Base-by-base conservation (phyloP, 306 rosid species). In the Trichosanthes truncata region DNA sequence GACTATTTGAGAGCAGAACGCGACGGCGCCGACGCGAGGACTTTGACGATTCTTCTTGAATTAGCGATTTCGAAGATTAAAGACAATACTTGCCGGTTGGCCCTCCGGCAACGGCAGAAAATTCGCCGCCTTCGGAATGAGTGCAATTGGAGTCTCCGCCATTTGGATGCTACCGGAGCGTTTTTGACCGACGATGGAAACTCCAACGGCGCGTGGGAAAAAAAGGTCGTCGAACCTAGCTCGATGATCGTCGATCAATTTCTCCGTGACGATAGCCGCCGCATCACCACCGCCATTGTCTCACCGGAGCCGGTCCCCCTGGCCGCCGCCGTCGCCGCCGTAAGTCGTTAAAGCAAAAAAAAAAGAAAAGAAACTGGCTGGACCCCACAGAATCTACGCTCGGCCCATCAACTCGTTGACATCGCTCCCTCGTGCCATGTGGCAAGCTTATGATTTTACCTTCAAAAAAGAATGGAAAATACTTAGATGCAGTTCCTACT, bases 381-480 rank as follows among this genome's bases (percentile, higher is more conserved):
- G 52, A 40, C 65, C 80, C 80, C 80, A 76, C 80, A 56, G 80
- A 76, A 76, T 76, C 79, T 76, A 76, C 66, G 10, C 78, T 7
- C 17, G 38, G 17, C 56, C 52, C 40, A 26, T 25, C 69, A 60
- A 75, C 79, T 26, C 79, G 46, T 31, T 51, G 65, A 53, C 76
- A 45, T 38, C 8, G 33, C 0, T 41, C 17, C 17, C 9, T n/a
- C 53, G 10, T 68, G 52, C 52, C 75, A 68, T 29, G 52, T 68
- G 35, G 75, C 75, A 68, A 41, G 45, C 79, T 76, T 36, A 5
- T 18, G 31, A 38, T 76, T 76, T 76, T 75, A 18, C 31, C 3
- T 43, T 45, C 4, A 13, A 7, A 38, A 20, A 41, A 41, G 43
- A n/a, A 21, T n/a, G n/a, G n/a, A n/a, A n/a, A n/a, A n/a, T n/a